Conservation (phyloP, 2,329 filamentous ascomycete genomes). For the Colletotrichum trifolii region DNA sequence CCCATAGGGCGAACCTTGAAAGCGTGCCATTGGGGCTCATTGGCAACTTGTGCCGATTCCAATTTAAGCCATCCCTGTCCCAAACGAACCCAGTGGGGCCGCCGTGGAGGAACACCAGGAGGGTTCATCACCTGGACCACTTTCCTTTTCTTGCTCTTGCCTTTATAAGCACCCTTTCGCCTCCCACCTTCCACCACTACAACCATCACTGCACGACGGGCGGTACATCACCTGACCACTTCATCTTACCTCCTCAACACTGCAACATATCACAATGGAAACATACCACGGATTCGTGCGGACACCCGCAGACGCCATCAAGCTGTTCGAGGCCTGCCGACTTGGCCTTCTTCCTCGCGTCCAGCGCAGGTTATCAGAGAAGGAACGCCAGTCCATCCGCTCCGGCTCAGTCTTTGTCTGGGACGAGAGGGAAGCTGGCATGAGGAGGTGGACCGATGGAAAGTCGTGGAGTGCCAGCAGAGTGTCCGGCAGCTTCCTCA, state of each 20-base stretch:
- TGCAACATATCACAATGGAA: slow-evolving; percentile 75
- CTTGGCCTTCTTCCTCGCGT: slow-evolving; percentile 90
- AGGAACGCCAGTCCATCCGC: slow-evolving; percentile 94
- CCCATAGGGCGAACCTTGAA: slow-evolving; percentile 15
- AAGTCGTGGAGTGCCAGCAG: slow-evolving; percentile 99
- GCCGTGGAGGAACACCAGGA: slow-evolving; percentile 27
- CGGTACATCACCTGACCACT: no score
- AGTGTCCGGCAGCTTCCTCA: slow-evolving; percentile 96
- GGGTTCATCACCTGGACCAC: slow-evolving; percentile 17
- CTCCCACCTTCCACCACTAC: no score
- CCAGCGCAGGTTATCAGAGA: slow-evolving; percentile 92
- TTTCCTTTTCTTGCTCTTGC: background rate
- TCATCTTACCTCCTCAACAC: slow-evolving; percentile 28
- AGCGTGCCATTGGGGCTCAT: slow-evolving; percentile 4
- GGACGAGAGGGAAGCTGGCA: slow-evolving; percentile 98
- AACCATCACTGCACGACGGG: no score
- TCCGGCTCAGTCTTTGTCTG: slow-evolving; percentile 99
- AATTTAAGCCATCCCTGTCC: slow-evolving; percentile 22
- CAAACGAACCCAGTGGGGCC: slow-evolving; percentile 33
- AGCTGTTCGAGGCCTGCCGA: slow-evolving; percentile 97
- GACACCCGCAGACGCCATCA: slow-evolving; percentile 96
- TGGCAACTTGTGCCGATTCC: slow-evolving; percentile 34
- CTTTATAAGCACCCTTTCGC: no score
- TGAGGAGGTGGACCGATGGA: slow-evolving; percentile 98
- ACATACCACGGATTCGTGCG: slow-evolving; percentile 96